These are phyloP conservation scores for Coccomyxa subellipsoidea DNA, from an alignment of 163 green algal species.

Conservation along the genomic window DNA sequence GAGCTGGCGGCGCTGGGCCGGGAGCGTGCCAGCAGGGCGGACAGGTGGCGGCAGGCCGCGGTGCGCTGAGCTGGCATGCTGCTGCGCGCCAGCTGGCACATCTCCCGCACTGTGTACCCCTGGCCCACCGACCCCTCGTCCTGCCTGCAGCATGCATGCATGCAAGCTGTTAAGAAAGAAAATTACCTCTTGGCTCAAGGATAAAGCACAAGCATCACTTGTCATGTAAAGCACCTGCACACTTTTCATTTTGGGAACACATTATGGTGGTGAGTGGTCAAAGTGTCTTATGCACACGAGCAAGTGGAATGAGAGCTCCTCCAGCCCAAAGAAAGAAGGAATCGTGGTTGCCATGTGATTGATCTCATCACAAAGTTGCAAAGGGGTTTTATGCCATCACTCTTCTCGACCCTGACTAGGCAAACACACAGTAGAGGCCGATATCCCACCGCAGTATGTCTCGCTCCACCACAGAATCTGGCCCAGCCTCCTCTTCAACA, in stretches of 20 bases:
- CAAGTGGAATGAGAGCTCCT: not conserved
- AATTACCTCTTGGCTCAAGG: not conserved
- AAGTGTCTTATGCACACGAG: not conserved
- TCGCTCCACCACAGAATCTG: not conserved
- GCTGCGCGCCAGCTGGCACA: constrained; percentile 4
- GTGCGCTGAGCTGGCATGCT: not conserved
- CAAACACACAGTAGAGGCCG: not conserved
- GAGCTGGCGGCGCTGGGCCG: not conserved
- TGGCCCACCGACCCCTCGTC: not conserved
- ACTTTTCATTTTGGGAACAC: not conserved
- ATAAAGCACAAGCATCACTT: not conserved
- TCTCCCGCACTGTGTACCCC: not conserved
- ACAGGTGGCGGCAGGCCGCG: not conserved
- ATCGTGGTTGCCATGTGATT: too few relatives aligned
- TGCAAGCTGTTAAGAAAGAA: not conserved
- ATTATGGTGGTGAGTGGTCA: not conserved
- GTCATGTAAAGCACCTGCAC: not conserved
- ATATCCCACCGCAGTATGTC: not conserved
- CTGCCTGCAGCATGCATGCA: not conserved
- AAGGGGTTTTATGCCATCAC: too few relatives aligned
- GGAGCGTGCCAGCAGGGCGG: not conserved
- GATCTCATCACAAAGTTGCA: too few relatives aligned
- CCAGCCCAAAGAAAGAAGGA: not conserved
- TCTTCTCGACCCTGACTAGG: too few relatives aligned
- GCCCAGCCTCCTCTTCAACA: not conserved